Evolutionary conservation across 495 filamentous ascomycete species (phyloP).

Genomic region (Extremus antarcticus): DNA sequence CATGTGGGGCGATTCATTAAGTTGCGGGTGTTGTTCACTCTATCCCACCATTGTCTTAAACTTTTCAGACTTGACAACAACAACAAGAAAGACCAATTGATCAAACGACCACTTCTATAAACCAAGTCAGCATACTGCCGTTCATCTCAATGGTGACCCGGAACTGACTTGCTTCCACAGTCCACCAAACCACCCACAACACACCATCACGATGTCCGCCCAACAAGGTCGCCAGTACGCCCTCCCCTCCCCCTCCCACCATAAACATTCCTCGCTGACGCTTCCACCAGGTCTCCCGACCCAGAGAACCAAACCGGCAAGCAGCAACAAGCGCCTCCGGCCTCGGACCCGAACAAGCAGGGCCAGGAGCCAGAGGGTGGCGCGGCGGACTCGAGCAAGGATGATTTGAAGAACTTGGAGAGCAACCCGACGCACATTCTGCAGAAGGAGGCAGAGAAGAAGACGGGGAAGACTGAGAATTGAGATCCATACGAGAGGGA

Average conservation of each 20-base stretch:
- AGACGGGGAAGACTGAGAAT: slow-evolving; percentile 35
- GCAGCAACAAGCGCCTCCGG: slow-evolving; percentile 49
- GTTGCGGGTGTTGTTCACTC: no score
- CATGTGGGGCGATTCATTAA: no score
- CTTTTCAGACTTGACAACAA: no score
- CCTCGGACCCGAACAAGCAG: slow-evolving; percentile 41
- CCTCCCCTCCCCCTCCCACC: not conserved
- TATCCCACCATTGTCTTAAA: no score
- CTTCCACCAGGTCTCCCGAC: slow-evolving; percentile 59
- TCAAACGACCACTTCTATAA: not conserved
- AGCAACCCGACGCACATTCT: slow-evolving; percentile 60
- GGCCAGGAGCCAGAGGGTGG: slow-evolving; percentile 32
- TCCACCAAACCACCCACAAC: slow-evolving; percentile 1
- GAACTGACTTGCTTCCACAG: not conserved
- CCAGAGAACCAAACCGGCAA: slow-evolving; percentile 55
- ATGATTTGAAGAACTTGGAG: slow-evolving; percentile 19
- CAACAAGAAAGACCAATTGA: no score
- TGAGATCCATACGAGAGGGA: not conserved
- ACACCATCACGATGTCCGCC: not conserved
- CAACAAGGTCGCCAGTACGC: not conserved
- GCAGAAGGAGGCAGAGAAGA: slow-evolving; percentile 56
- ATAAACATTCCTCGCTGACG: not conserved
- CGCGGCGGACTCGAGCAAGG: slow-evolving; percentile 39
- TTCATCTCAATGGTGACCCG: not conserved
- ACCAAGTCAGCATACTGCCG: not conserved